Conservation (phyloP, 2,329 filamentous ascomycete genomes). For the Orbilia javanica region DNA sequence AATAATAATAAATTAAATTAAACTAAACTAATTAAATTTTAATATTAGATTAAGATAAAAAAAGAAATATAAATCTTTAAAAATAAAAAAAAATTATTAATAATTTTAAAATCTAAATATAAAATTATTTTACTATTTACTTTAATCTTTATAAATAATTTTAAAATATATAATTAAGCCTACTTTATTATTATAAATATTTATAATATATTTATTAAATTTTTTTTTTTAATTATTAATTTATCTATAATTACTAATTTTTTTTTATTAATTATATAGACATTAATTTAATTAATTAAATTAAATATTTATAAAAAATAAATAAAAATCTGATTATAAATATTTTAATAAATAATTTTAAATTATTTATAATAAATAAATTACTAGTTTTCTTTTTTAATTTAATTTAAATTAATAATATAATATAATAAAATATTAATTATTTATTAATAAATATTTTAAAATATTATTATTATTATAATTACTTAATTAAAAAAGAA, state of each 20-base stretch:
- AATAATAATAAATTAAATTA: slow-evolving; percentile 7
- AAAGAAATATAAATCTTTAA: neutral
- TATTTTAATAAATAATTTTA: neutral
- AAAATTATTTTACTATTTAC: neutral
- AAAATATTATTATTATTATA: too few relatives aligned
- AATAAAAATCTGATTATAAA: slow-evolving; percentile 1
- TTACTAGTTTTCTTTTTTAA: too few relatives aligned
- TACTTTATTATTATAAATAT: slow-evolving; percentile 3
- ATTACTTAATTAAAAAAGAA: too few relatives aligned
- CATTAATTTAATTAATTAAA: neutral
- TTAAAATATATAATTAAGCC: neutral
- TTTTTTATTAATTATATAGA: neutral
- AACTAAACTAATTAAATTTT: neutral
- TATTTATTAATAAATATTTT: too few relatives aligned
- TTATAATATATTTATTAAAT: neutral
- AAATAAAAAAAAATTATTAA: too few relatives aligned
- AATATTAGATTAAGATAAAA: neutral
- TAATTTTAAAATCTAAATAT: neutral
- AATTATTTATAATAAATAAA: neutral
- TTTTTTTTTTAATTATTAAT: slow-evolving; percentile 6
- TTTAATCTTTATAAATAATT: slow-evolving; percentile 1
- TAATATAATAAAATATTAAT: too few relatives aligned
- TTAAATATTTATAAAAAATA: slow-evolving; percentile 1
- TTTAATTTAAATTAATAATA: too few relatives aligned
- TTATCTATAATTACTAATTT: neutral